Conservation (phyloP, 2,329 filamentous ascomycete genomes). For the Aspergillus glaucus region DNA sequence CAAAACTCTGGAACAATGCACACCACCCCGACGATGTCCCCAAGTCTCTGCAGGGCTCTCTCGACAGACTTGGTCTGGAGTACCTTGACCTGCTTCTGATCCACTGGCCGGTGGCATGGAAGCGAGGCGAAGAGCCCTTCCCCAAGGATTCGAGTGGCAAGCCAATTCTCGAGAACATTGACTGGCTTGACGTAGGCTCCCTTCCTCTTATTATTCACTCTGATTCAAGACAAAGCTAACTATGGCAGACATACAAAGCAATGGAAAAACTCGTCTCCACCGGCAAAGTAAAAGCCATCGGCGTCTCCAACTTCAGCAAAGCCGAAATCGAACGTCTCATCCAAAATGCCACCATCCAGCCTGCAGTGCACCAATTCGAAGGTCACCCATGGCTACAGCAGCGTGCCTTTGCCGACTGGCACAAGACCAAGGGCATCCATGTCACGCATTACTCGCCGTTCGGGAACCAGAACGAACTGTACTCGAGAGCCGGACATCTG, state of each 20-base stretch:
- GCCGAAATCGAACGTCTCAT: slow-evolving; percentile 45
- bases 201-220: background rate
- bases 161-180: slow-evolving; percentile 36
- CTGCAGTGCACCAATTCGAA: slow-evolving; percentile 48
- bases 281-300: slow-evolving; percentile 46
- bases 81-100: slow-evolving; percentile 67
- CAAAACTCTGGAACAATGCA: slow-evolving; percentile 62
- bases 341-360: slow-evolving; percentile 38
- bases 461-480: slow-evolving; percentile 49
- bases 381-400: slow-evolving; percentile 51
- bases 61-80: slow-evolving; percentile 57
- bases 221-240: background rate
- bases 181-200: slow-evolving; percentile 43
- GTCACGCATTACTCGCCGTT: slow-evolving; percentile 52
- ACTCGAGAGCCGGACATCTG: slow-evolving; percentile 38
- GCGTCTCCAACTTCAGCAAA: slow-evolving; percentile 48
- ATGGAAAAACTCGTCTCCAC: slow-evolving; percentile 39
- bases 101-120: slow-evolving; percentile 57
- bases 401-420: slow-evolving; percentile 42
- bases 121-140: slow-evolving; percentile 41
- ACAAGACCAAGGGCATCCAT: slow-evolving; percentile 47
- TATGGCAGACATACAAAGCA: slow-evolving; percentile 44
- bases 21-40: slow-evolving; percentile 58
- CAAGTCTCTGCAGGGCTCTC: slow-evolving; percentile 53
- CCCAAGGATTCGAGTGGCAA: slow-evolving; percentile 42